Base-by-base conservation (phyloP, 768 basidiomycete genomes). In the Crassisporium funariophilum region DNA sequence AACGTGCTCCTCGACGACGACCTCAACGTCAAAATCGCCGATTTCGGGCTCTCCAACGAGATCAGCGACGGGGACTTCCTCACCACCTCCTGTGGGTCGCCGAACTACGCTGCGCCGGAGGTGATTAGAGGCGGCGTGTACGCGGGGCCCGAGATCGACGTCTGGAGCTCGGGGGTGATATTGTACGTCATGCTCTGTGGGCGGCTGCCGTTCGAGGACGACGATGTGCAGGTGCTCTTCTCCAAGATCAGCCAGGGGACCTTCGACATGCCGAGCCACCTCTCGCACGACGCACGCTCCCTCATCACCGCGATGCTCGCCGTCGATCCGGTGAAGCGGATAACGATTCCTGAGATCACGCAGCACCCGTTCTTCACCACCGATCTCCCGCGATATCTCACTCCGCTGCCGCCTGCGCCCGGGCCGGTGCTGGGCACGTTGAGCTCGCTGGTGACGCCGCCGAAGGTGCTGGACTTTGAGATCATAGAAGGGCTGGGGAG, bases 151-250 rank as follows among this genome's bases (percentile, higher is more conserved):
- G 97, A 98, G 69, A 97, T 98, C 59, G 97, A 99, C 54, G 93
- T 98, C 9, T 99, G 97, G 97, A 93, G 91, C 56, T 91, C 91
- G 45, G 97, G 97, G 0, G 95, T 99, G n/a, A 98, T 99, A 55
- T 79, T 99, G 41, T 98, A 95, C 69, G 97, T 98, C 47, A 94
- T 99, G 86, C 79, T 99, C 4, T 95, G 91, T 60, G 97, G 95
- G 4, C 75, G 89, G 37, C 78, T 99, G 22, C 97, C 97, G 1
- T 99, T 99, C 63, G 97, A 98, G 70, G 95, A 98, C 67, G 93
- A 97, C 35, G 90, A 97, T 61, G 93, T 98, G 33, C 91, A 93
- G 39, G 77, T 81, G 0, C 69, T 99, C 9, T 98, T 98, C 72
- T 85, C 88, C 46, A 98, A 98, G 72, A 98, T 99, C 58, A 88